A percentile compares a stretch with the other conserved stretches of the same genome.
These are phyloP conservation scores for Remersonia thermophila DNA, from an alignment of 2,329 filamentous ascomycete species.

Conservation along the genomic window DNA sequence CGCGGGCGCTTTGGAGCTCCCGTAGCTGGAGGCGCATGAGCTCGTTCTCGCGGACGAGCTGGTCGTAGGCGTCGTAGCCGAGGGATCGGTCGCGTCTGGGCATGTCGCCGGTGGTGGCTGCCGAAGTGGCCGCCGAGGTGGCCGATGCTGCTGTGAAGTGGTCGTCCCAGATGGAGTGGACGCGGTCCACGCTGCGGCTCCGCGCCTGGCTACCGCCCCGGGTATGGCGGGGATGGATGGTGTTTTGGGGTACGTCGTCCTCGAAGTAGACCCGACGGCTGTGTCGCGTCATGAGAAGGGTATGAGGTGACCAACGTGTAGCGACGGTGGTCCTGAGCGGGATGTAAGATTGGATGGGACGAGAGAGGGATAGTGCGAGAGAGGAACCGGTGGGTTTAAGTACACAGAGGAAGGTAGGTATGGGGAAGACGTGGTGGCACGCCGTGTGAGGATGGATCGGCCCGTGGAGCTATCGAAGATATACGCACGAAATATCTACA, in stretches of 20 bases:
- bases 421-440: no score
- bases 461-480: no score
- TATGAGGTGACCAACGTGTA: background rate
- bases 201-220: slow-evolving; percentile 11
- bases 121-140: no score
- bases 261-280: slow-evolving; percentile 17
- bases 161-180: slow-evolving; percentile 18
- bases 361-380: no score
- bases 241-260: slow-evolving; percentile 2
- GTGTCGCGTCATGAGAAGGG: slow-evolving; percentile 10
- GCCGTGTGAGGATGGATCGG: no score
- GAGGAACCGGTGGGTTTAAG: no score
- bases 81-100: slow-evolving; percentile 13
- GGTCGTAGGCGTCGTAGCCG: slow-evolving; percentile 12
- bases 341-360: no score
- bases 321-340: background rate
- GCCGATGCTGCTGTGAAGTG: background rate
- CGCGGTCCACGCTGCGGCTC: slow-evolving; percentile 16
- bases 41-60: slow-evolving; percentile 19
- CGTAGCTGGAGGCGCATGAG: slow-evolving; percentile 26
- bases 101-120: slow-evolving; percentile 6
- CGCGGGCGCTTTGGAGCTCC: slow-evolving; percentile 22
- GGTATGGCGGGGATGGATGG: slow-evolving; percentile 6
- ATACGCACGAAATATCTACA: no score
- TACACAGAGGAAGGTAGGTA: no score